A percentile compares a stretch with the other conserved stretches of the same genome.
phyloP scores from a whole-genome alignment of 345 rosid species.

The Eucalyptus victrix region DNA sequence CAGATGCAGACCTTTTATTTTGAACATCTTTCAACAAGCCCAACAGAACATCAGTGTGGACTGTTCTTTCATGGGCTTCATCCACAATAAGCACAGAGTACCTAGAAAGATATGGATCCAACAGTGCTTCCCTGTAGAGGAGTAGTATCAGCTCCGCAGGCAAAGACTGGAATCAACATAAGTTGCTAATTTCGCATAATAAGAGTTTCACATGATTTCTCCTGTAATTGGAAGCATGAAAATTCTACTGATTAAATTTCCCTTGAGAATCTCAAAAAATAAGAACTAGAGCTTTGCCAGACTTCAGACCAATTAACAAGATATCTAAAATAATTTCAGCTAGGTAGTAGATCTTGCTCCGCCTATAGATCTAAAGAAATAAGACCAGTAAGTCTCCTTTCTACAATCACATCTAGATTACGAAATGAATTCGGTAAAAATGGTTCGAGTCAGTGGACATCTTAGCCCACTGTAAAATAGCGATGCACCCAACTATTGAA shows the following conservation, averaged over 20 bases:
- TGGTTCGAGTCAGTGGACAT: neutral
- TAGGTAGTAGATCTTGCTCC: neutral
- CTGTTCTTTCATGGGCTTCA: slow-evolving; percentile 96
- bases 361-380: neutral
- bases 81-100: slow-evolving; percentile 80
- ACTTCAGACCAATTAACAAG: neutral
- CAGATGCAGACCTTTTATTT: slow-evolving; percentile 37
- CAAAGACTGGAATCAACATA: neutral
- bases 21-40: slow-evolving; percentile 79
- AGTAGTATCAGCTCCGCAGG: neutral
- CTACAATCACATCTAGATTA: neutral
- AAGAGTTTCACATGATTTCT: neutral
- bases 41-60: slow-evolving; percentile 83
- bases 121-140: slow-evolving; percentile 60
- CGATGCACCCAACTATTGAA: neutral
- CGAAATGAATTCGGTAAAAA: neutral
- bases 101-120: slow-evolving; percentile 79
- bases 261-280: neutral
- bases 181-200: neutral
- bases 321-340: neutral
- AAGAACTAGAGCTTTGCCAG: neutral
- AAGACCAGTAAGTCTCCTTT: neutral
- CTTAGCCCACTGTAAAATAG: neutral
- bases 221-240: neutral
- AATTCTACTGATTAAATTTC: neutral